Percentiles rank a stretch among this genome's conserved stretches.
phyloP scores from a whole-genome alignment of 306 rosid species.

The Rosa chinensis region DNA sequence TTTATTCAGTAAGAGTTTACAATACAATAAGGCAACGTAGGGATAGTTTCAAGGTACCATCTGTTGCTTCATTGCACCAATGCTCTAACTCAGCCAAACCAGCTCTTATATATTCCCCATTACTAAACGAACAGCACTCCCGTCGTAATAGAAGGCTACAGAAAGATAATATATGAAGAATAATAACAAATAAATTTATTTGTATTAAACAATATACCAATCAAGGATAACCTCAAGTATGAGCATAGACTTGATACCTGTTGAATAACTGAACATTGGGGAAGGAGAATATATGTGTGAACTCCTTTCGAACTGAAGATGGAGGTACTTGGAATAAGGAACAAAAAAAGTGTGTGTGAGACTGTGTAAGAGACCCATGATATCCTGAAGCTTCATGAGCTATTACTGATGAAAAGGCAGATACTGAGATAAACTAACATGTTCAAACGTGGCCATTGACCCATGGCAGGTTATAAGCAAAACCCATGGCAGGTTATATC shows the following conservation, averaged over 20 bases:
- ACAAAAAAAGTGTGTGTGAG: not conserved
- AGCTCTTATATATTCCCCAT: conserved; percentile 57
- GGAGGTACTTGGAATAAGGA: conserved; percentile 71
- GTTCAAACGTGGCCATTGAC: no score
- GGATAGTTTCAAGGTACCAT: conserved; percentile 45
- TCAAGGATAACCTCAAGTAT: conserved; percentile 18
- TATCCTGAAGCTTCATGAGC: no score
- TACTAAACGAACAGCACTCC: conserved; percentile 98
- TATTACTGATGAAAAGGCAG: no score
- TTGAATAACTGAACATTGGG: conserved; percentile 96
- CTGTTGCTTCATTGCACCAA: conserved; percentile 90
- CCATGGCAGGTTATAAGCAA: no score
- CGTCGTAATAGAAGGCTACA: conserved; percentile 94
- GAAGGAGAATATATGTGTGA: conserved; percentile 95
- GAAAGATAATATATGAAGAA: not conserved
- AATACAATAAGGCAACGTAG: conserved; percentile 1
- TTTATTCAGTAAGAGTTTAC: conserved; percentile 22
- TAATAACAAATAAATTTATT: not conserved
- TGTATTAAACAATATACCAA: conserved; percentile 5
- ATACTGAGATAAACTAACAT: no score
- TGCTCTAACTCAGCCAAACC: conserved; percentile 68
- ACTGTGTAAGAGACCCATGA: not conserved
- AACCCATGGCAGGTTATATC: no score
- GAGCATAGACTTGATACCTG: conserved; percentile 53
- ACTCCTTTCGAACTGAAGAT: conserved; percentile 88